Evolutionary conservation across 257 asterid species (phyloP), one percentile per base, ranked within the genome.

Genomic region (Solanum bulbocastanum): DNA sequence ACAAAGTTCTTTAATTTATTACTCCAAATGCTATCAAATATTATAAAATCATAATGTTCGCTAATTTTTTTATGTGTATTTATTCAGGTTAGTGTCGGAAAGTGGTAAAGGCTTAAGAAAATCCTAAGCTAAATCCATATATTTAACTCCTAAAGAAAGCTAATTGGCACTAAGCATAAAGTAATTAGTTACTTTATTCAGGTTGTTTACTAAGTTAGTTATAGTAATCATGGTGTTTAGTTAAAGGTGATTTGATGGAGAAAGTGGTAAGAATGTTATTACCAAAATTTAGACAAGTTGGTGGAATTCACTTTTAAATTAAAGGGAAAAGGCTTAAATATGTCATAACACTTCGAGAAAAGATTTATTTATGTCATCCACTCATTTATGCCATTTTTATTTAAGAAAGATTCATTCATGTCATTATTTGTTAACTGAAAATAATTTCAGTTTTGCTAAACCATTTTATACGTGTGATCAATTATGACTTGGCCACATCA

Each of bases 161-260:
- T 65, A 37, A 36, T 37, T 85, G 42, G 58, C 58, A 66, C 62
- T 66, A 62, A 71, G 27, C 66, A 85, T 40, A 66, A 85, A 85
- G 66, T 12, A 85, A 33, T 27, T 32, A 44, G 75, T 66, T 40
- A 16, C 81, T 85, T 85, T 85, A 71, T 85, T 85, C 79, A 85
- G 58, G 81, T 37, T 85, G 87, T 85, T 85, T 65, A 71, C 62
- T 85, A n/a, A 85, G 87, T 85, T 84, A 65, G 87, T 85, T 62
- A 65, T n/a, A 13, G 30, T 36, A 85, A 85, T 85, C 73, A 40
- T 40, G 8, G 81, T 66, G 87, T 85, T 85, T 58, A 85, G 62
- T 66, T 85, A 85, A 85, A 85, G 39, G 60, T 66, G 12, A 66
- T 85, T 85, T 25, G 44, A 85, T 25, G 58, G 79, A 39, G 42